These are phyloP conservation scores for Bondarzewia mesenterica DNA, from an alignment of 1,284 basidiomycete species.

Conservation along the genomic window DNA sequence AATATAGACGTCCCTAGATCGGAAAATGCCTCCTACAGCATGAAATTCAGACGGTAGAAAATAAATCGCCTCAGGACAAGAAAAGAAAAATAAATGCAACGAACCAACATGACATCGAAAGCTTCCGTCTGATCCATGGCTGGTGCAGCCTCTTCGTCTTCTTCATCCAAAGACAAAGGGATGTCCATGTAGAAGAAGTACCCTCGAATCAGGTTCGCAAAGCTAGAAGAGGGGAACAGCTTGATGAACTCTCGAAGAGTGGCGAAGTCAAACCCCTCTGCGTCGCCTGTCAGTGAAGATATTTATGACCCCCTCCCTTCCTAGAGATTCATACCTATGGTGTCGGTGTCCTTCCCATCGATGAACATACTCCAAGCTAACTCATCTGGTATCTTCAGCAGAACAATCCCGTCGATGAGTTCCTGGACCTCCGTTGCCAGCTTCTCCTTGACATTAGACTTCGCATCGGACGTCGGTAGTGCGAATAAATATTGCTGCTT, in stretches of 20 bases:
- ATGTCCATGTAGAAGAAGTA: conserved; percentile 64
- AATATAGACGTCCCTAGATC: conserved; percentile 56
- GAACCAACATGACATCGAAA: conserved; percentile 47
- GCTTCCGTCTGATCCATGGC: conserved; percentile 31
- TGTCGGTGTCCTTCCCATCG: conserved; percentile 69
- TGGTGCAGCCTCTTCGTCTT: conserved; percentile 26
- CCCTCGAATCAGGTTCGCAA: conserved; percentile 56
- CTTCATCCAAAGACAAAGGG: conserved; percentile 34
- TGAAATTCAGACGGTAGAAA: conserved; percentile 2
- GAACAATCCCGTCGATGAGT: conserved; percentile 63
- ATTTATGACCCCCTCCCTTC: background rate
- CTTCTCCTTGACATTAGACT: conserved; percentile 36
- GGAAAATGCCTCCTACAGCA: conserved; percentile 49
- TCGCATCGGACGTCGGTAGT: conserved; percentile 36
- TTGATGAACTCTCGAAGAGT: conserved; percentile 58
- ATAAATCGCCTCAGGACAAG: too few relatives aligned
- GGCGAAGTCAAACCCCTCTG: conserved; percentile 59
- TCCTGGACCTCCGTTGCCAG: conserved; percentile 59
- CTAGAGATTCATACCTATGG: conserved; percentile 43
- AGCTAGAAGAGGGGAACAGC: conserved; percentile 57
- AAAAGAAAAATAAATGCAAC: conserved; percentile 11
- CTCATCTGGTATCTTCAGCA: conserved; percentile 70
- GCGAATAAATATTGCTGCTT: conserved; percentile 52
- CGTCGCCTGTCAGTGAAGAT: background rate
- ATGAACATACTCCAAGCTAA: conserved; percentile 75